Conservation (phyloP, 345 rosid species). For the Aquilaria yunnanensis region DNA sequence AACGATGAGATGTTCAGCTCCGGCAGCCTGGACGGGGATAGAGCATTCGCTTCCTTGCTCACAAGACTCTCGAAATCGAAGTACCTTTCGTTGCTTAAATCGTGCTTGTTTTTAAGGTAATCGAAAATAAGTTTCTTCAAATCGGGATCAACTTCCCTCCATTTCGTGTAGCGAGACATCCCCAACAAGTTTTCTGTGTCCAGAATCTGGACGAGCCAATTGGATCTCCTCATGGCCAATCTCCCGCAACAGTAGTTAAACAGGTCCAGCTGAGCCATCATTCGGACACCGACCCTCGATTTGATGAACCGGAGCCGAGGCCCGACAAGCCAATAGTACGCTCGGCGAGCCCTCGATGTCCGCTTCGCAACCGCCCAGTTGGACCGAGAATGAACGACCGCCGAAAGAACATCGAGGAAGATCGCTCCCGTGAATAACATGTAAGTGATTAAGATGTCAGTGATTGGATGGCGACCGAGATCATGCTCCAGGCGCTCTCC, state of each 20-base stretch:
- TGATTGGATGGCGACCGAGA: no score
- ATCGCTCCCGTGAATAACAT: not conserved
- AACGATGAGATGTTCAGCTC: not conserved
- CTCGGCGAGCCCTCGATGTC: not conserved
- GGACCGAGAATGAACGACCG: not conserved
- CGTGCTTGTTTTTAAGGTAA: slow-evolving; percentile 7
- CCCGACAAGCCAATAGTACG: not conserved
- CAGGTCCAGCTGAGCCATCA: not conserved
- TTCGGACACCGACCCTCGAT: not conserved
- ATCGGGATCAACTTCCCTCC: not conserved
- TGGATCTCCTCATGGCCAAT: not conserved
- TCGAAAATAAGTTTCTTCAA: slow-evolving; percentile 3
- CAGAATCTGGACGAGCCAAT: not conserved
- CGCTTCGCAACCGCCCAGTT: not conserved
- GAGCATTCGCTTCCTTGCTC: not conserved
- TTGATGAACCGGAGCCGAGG: not conserved
- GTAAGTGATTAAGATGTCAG: not conserved
- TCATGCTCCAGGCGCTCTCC: no score
- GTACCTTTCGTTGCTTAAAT: rapidly evolving
- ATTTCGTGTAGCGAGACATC: not conserved
- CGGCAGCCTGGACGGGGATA: no score
- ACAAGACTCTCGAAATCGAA: not conserved
- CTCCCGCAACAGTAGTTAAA: not conserved
- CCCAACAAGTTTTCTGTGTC: not conserved
- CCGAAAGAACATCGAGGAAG: not conserved